phyloP scores from a whole-genome alignment of 495 filamentous ascomycete species.

The Lasiosphaeriaceae sp. region DNA sequence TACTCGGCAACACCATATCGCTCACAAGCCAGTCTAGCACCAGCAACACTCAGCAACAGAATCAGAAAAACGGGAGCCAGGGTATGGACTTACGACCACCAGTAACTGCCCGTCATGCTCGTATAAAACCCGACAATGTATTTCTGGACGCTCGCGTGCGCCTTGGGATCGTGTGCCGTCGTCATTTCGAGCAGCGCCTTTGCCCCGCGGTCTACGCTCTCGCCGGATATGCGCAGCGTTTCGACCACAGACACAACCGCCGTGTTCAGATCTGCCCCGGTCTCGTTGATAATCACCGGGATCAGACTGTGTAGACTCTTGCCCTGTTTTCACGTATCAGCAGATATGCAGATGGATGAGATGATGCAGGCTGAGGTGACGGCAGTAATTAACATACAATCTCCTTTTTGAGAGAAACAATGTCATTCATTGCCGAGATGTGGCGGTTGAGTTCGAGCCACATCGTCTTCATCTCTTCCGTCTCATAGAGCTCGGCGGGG shows the following conservation, averaged over 20 bases:
- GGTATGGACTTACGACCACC: constrained; percentile 12
- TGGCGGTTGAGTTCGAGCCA: constrained; percentile 27
- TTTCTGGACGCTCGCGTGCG: neutral
- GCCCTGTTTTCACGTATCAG: constrained; percentile 1
- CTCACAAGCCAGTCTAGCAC: constrained; percentile 6
- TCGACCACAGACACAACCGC: constrained; percentile 6
- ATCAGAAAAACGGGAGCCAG: neutral
- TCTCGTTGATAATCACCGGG: constrained; percentile 8
- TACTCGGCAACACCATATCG: constrained; percentile 13
- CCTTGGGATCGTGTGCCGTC: neutral
- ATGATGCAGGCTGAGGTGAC: neutral
- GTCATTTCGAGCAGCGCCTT: constrained; percentile 3
- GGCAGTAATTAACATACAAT: constrained; percentile 17
- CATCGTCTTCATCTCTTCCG: constrained; percentile 17
- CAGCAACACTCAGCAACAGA: neutral
- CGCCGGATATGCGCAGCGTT: neutral
- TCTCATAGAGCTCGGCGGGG: constrained; percentile 17
- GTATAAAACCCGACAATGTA: constrained; percentile 7
- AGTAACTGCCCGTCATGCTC: constrained; percentile 13
- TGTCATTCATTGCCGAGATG: constrained; percentile 25
- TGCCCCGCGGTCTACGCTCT: neutral
- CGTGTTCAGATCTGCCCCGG: neutral
- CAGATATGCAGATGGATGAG: neutral
- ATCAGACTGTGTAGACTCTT: constrained; percentile 6
- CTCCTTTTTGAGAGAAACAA: constrained; percentile 33